These are phyloP conservation scores for Colletotrichum siamense DNA, from an alignment of 2,329 filamentous ascomycete species.

Conservation along the genomic window DNA sequence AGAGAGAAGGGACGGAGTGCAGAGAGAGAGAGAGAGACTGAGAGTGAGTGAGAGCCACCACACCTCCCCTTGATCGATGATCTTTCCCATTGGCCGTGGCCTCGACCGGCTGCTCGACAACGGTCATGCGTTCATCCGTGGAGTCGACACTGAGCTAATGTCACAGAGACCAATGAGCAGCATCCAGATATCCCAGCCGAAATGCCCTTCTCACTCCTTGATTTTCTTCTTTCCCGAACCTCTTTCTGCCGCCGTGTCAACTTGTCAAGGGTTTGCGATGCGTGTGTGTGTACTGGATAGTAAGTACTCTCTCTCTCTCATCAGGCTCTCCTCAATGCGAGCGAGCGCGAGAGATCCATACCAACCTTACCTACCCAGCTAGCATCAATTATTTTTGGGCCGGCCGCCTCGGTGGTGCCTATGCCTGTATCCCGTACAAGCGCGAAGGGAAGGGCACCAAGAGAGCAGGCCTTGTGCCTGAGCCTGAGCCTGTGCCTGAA, in stretches of 20 bases:
- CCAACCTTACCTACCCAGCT: not conserved
- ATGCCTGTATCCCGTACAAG: not conserved
- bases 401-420: not conserved
- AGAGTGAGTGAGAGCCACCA: not conserved
- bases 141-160: conserved; percentile 49
- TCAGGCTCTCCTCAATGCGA: not conserved
- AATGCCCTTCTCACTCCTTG: conserved; percentile 35
- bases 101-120: conserved; percentile 38
- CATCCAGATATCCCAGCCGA: conserved; percentile 44
- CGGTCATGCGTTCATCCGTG: conserved; percentile 59
- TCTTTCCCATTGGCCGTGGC: conserved; percentile 18
- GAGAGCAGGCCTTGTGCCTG: not conserved
- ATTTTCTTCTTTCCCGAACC: conserved; percentile 32
- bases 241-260: not conserved
- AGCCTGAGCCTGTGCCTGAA: conserved; percentile 13
- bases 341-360: not conserved
- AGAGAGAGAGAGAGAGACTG: not conserved
- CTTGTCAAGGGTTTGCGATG: not conserved
- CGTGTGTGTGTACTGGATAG: not conserved
- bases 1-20: not conserved
- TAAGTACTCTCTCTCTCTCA: not conserved
- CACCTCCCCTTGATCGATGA: conserved; percentile 16
- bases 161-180: conserved; percentile 48
- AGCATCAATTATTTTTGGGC: not conserved
- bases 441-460: not conserved